phyloP scores from a whole-genome alignment of 257 asterid species.

The Salvia miltiorrhiza region DNA sequence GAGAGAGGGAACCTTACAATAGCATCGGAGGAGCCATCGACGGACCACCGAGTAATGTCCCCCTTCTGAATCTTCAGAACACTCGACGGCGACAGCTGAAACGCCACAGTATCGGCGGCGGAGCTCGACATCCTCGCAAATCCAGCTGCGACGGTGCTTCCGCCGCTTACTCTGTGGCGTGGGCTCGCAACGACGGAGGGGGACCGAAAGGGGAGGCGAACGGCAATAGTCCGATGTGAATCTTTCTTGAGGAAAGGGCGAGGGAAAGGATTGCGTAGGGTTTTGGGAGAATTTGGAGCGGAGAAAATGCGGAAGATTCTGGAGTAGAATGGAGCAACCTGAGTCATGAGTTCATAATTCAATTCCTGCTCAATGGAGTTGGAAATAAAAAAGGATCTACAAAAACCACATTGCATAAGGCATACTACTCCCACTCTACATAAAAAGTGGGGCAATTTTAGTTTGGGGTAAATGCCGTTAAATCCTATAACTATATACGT shows the following conservation, averaged over 20 bases:
- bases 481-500: too few species aligned
- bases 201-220: conserved; percentile 26
- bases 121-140: conserved; percentile 52
- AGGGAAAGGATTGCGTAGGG: conserved; percentile 21
- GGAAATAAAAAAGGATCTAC: conserved; percentile 18
- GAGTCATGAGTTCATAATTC: background rate
- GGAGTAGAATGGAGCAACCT: conserved; percentile 8
- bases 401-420: too few species aligned
- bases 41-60: conserved; percentile 83
- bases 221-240: background rate
- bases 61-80: conserved; percentile 68
- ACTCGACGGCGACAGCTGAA: conserved; percentile 52
- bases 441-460: too few species aligned
- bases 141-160: conserved; percentile 23
- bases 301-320: conserved; percentile 24
- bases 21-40: conserved; percentile 90
- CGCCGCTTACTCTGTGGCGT: conserved; percentile 18
- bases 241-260: background rate
- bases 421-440: too few species aligned
- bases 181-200: conserved; percentile 25
- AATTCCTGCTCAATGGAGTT: conserved; percentile 38
- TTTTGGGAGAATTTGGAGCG: conserved; percentile 16
- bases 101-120: conserved; percentile 34
- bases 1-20: conserved; percentile 46
- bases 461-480: too few species aligned